Base-by-base conservation (phyloP, 1,284 basidiomycete genomes). In the Apiotrichum laibachii region DNA sequence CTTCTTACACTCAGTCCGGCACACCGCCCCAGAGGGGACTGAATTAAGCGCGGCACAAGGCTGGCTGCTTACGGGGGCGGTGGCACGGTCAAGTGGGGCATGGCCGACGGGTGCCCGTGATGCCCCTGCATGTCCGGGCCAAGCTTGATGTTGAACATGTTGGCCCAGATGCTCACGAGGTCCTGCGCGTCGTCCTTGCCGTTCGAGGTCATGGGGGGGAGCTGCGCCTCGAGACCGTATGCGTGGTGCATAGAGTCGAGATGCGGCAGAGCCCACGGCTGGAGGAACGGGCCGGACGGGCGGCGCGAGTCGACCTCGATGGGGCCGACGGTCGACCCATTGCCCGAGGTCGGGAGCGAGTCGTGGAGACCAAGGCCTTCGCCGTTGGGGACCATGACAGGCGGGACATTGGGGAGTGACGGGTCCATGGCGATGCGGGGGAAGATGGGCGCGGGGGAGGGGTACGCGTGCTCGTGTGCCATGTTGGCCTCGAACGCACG, bases 61-160 rank as follows among this genome's bases (percentile, higher is more conserved):
- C n/a, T 19, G 16, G 42, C 50, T n/a, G 42, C 16, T 34, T 18
- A n/a, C 26, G 40, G 50, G 31, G 50, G 21, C 9, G 37, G 10
- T 15, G 16, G 50, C 19, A 39, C 18, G 15, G 33, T 15, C 26
- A 31, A 7, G 26, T 31, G 26, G 26, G 26, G 26, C 26, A 31
- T 31, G 3, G 4, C 26, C 26, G 26, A 31, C 37, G 37, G 37
- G 37, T 37, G 37, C 12, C 37, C 37, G 37, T 5, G 5, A 3
- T 37, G 37, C 15, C 12, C 37, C 15, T 11, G 12, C 11, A 37
- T 11, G 37, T 18, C 33, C 35, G 59, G 59, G 22, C 72, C 71
- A 55, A 74, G 56, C 56, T 71, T 74, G 59, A 76, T 75, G 42
- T 72, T 71, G 64, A 76, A 76, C 72, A 76, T 73, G 52, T 56